Conservation (phyloP, 2,329 filamentous ascomycete species). For the Keithomyces neogunnii region DNA sequence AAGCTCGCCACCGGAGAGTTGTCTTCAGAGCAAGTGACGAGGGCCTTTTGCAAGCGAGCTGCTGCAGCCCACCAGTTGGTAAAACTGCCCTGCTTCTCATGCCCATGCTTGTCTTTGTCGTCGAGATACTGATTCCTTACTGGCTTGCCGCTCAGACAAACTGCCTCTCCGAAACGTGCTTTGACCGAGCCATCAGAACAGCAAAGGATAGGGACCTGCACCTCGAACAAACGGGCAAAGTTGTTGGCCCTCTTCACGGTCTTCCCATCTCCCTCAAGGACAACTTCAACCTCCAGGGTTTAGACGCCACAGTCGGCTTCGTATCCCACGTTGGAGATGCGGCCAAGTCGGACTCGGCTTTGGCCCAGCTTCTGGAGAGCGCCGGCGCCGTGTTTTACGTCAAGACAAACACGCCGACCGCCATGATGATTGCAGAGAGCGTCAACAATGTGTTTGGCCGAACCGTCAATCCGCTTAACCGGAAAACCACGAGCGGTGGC, state of each 20-base stretch:
- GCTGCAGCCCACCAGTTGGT: conserved; percentile 48
- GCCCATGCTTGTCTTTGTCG: not conserved
- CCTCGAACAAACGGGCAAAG: conserved; percentile 34
- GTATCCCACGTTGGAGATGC: conserved; percentile 52
- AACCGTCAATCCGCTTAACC: conserved; percentile 53
- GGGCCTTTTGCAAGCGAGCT: conserved; percentile 47
- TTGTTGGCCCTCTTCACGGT: conserved; percentile 55
- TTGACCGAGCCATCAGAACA: conserved; percentile 39
- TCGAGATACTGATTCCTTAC: not conserved
- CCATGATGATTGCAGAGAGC: conserved; percentile 61
- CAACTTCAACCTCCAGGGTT: conserved; percentile 54
- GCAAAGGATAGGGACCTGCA: conserved; percentile 43
- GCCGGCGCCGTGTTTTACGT: conserved; percentile 47
- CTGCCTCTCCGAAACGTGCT: conserved; percentile 45
- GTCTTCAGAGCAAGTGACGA: conserved; percentile 30
- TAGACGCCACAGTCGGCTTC: conserved; percentile 57
- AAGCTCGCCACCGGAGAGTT: conserved; percentile 27
- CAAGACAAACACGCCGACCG: conserved; percentile 51
- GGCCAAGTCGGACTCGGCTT: conserved; percentile 31
- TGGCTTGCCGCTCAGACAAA: conserved; percentile 27
- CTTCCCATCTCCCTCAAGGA: conserved; percentile 62
- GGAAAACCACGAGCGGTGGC: conserved; percentile 52
- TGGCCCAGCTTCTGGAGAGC: conserved; percentile 32
- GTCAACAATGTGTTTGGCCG: conserved; percentile 59
- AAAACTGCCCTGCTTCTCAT: conserved; percentile 1